phyloP scores from a whole-genome alignment of 352 stramenopile genomes.

The Phytophthora uliginosa region DNA sequence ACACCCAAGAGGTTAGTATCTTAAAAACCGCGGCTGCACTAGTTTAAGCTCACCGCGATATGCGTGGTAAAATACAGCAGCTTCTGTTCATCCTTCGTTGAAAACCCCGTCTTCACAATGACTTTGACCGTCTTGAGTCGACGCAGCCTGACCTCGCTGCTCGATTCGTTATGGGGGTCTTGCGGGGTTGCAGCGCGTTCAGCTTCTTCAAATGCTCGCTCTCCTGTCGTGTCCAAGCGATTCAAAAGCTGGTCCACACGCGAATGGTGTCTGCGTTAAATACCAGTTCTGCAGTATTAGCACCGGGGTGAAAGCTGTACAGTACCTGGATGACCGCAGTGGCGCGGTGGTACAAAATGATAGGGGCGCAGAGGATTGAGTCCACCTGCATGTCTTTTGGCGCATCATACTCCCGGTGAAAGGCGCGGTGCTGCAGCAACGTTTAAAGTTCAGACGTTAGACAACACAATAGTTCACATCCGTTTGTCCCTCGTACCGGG shows the following conservation, averaged over 20 bases:
- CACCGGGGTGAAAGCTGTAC: neutral
- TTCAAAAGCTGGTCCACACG: slow-evolving; percentile 55
- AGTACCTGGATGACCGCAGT: slow-evolving; percentile 66
- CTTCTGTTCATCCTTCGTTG: slow-evolving; percentile 71
- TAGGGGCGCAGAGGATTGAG: slow-evolving; percentile 65
- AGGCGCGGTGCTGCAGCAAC: slow-evolving; percentile 54
- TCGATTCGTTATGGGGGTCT: slow-evolving; percentile 35
- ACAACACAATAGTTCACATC: neutral
- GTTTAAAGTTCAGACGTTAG: neutral
- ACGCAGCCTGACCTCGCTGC: slow-evolving; percentile 51
- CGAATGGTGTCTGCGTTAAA: neutral
- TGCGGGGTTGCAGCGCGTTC: slow-evolving; percentile 22
- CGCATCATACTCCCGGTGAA: slow-evolving; percentile 70
- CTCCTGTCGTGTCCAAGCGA: slow-evolving; percentile 41
- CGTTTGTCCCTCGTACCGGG: slow-evolving; percentile 31
- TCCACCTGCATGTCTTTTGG: slow-evolving; percentile 60
- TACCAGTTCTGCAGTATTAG: neutral
- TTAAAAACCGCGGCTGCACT: neutral
- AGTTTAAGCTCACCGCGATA: slow-evolving; percentile 38
- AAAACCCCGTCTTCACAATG: slow-evolving; percentile 51
- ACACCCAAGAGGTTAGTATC: neutral
- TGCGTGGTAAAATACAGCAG: slow-evolving; percentile 74
- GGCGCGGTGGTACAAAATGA: slow-evolving; percentile 64
- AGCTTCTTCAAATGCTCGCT: slow-evolving; percentile 9
- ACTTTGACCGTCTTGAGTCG: slow-evolving; percentile 41